phyloP scores from a whole-genome alignment of 208 protist genomes.

The Acanthamoeba triangularis region DNA sequence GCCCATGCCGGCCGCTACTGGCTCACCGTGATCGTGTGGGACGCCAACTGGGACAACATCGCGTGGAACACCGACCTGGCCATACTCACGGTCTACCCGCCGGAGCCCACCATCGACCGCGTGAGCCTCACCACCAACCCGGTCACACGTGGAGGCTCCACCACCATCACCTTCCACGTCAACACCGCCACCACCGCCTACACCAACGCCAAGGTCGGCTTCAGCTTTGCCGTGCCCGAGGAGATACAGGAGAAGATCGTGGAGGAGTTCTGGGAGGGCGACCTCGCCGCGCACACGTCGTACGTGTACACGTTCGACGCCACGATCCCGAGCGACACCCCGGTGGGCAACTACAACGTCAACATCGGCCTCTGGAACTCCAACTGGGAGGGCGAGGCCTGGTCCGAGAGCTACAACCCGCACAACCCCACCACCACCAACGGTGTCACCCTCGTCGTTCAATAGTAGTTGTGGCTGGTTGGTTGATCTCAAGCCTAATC shows the following conservation, averaged over 20 bases:
- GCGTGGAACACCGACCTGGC: conserved; percentile 34
- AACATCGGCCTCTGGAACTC: conserved; percentile 22
- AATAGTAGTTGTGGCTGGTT: too few relatives aligned
- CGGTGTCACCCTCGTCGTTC: not conserved
- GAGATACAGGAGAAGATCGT: not conserved
- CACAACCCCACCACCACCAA: not conserved
- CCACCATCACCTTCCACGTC: not conserved
- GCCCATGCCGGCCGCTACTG: not conserved
- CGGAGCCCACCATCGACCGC: conserved; percentile 7
- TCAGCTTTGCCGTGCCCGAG: not conserved
- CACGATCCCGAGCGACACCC: not conserved
- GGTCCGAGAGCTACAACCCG: not conserved
- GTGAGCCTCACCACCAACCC: not conserved
- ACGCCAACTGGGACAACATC: conserved; percentile 39
- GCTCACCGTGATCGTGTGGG: conserved; percentile 50
- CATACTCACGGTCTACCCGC: not conserved
- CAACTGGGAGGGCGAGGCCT: not conserved
- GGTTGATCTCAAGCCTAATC: too few relatives aligned
- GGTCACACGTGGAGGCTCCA: not conserved
- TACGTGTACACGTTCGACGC: not conserved
- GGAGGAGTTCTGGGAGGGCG: not conserved
- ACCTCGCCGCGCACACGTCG: not conserved
- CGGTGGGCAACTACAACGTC: not conserved
- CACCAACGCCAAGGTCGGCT: not conserved
- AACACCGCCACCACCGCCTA: not conserved